Percentiles rank a stretch among this genome's conserved stretches.
phyloP scores from a whole-genome alignment of 768 basidiomycete genomes.

The Mycena olivaceomarginata region DNA sequence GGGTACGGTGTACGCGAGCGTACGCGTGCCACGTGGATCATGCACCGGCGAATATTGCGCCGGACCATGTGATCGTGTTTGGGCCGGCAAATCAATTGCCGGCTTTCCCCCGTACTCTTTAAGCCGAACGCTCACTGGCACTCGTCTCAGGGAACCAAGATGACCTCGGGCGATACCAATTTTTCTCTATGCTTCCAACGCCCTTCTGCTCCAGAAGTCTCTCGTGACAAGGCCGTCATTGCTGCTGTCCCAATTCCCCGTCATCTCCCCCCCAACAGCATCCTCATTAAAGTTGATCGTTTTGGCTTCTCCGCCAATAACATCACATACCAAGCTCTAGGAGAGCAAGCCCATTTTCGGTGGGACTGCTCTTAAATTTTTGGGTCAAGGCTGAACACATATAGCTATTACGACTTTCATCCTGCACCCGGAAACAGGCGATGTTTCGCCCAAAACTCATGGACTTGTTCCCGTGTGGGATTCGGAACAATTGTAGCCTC shows the following conservation, averaged over 20 bases:
- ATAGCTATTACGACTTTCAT: conserved; percentile 84
- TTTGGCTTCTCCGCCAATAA: conserved; percentile 87
- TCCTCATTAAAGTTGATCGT: conserved; percentile 75
- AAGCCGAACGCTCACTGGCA: neutral
- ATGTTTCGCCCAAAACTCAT: conserved; percentile 68
- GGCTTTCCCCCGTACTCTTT: neutral
- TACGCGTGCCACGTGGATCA: no score
- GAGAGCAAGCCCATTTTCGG: conserved; percentile 72
- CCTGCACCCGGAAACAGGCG: conserved; percentile 64
- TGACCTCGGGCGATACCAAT: conserved; percentile 13
- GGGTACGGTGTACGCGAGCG: no score
- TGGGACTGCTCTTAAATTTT: conserved; percentile 40
- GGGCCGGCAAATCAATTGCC: conserved; percentile 9
- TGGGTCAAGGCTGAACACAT: neutral
- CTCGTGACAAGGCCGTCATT: conserved; percentile 50
- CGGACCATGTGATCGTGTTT: conserved; percentile 19
- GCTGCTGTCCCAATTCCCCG: conserved; percentile 47
- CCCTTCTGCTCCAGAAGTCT: conserved; percentile 22
- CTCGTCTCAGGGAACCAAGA: neutral
- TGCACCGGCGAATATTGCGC: conserved; percentile 12
- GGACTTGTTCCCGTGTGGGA: conserved; percentile 84
- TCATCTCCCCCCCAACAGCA: conserved; percentile 62
- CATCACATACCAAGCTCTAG: conserved; percentile 77
- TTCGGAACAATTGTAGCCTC: conserved; percentile 76
- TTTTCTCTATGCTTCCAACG: conserved; percentile 39